Evolutionary conservation across 768 basidiomycete species (phyloP).

Genomic region (Dictyophora rubrovolvata): DNA sequence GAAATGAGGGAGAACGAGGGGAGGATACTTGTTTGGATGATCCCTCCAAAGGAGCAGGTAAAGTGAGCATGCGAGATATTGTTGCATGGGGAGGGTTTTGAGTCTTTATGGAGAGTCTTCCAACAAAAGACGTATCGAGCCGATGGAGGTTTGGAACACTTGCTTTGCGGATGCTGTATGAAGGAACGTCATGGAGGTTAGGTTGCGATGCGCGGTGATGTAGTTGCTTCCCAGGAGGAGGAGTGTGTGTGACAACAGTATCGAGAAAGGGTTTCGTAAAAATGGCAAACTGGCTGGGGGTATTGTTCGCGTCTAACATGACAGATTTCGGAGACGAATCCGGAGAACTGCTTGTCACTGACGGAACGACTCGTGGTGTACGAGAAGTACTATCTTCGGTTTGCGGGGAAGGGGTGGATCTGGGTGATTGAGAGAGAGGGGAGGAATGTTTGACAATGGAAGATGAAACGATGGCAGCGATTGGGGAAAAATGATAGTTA

Average conservation of each 20-base stretch:
- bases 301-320: conserved; percentile 42
- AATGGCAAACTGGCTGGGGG: conserved; percentile 22
- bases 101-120: conserved; percentile 47
- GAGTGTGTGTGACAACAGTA: conserved; percentile 44
- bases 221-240: conserved; percentile 52
- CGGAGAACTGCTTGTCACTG: conserved; percentile 14
- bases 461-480: neutral
- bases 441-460: conserved; percentile 17
- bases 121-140: conserved; percentile 51
- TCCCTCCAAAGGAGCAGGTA: conserved; percentile 31
- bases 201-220: conserved; percentile 25
- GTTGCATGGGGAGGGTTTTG: conserved; percentile 27
- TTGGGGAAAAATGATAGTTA: conserved; percentile 19
- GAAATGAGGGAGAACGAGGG: conserved; percentile 16
- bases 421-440: conserved; percentile 47
- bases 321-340: conserved; percentile 20
- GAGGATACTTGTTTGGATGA: conserved; percentile 28
- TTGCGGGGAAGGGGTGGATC: conserved; percentile 31
- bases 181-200: conserved; percentile 18
- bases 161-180: conserved; percentile 45
- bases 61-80: conserved; percentile 45
- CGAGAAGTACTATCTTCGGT: conserved; percentile 4
- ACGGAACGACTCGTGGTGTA: conserved; percentile 1
- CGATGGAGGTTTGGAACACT: conserved; percentile 53
- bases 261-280: conserved; percentile 15